Base-by-base conservation (phyloP, 2,329 filamentous ascomycete genomes). In the Fonsecaea multimorphosa region DNA sequence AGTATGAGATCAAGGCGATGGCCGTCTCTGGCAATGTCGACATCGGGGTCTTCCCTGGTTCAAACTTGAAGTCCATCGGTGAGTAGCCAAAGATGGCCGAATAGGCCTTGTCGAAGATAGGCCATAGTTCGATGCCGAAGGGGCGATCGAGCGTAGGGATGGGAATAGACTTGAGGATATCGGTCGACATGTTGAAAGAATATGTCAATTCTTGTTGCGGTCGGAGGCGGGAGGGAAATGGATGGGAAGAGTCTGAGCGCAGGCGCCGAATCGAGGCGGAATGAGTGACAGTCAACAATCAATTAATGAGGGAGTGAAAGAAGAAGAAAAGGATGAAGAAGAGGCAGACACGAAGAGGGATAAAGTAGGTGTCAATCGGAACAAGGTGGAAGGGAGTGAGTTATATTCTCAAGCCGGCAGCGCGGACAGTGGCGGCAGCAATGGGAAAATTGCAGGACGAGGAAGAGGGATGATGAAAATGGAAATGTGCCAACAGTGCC, bases 71-170 rank as follows among this genome's bases (percentile, higher is more conserved):
- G 69, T 97, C 89, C 72, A 92, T 88, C 68, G 91, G 89, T 70
- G 91, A 89, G 80, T 94, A 96, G 75, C 94, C 94, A 65, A 86
- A 85, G 70, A 92, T 83, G 64, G 84, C 79, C 77, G 90, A 89
- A 81, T 90, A 98, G 73, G 85, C 89, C 83, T 93, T 92, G 82
- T 90, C 91, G 86, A 98, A 98, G 80, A 96, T 88, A 73, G 94
- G 92, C 95, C 95, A 98, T 79, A 97, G 82, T 70, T 91, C 85
- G 72, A 98, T 83, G 78, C 94, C 95, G 75, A 98, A 98, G 36
- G 94, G 94, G 71, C 91, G 88, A 78, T 97, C 93, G 79, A 98
- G 85, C 68, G 92, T 92, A 63, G 94, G 94, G 72, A 88, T 77
- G 77, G 91, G 85, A 77, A 70, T 54, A 12, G 62, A 63, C 51